Evolutionary conservation across 371 early-diverging fungal genomes (phyloP).

Genomic region (Mucor mucedo): DNA sequence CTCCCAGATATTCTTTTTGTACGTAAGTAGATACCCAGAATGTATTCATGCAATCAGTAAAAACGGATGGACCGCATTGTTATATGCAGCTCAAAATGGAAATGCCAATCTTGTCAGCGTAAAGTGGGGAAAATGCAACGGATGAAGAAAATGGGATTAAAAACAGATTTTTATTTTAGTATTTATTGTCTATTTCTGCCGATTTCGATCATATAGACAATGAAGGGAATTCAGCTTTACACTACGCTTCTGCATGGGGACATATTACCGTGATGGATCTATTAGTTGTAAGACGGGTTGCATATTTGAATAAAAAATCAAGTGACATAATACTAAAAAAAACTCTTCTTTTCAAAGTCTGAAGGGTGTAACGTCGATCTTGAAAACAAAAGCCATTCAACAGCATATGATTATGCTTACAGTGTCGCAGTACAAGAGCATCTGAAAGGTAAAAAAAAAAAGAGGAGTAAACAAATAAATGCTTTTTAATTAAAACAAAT

Average conservation of each 20-base stretch:
- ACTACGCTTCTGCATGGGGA: slow-evolving; percentile 59
- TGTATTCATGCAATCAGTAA: slow-evolving; percentile 58
- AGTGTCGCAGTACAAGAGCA: slow-evolving; percentile 48
- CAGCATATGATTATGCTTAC: slow-evolving; percentile 54
- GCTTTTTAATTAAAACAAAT: not conserved
- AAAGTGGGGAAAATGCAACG: no score
- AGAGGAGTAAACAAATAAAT: not conserved
- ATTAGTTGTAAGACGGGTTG: slow-evolving; percentile 36
- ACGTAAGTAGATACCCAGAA: slow-evolving; percentile 52
- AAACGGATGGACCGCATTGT: slow-evolving; percentile 50
- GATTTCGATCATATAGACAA: slow-evolving; percentile 61
- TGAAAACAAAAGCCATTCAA: slow-evolving; percentile 41
- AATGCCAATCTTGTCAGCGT: slow-evolving; percentile 56
- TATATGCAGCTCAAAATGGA: slow-evolving; percentile 55
- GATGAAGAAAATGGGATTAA: not conserved
- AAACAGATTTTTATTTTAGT: slow-evolving; percentile 26
- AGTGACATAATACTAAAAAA: not conserved
- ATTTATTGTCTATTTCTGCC: slow-evolving; percentile 49
- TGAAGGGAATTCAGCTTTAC: slow-evolving; percentile 57
- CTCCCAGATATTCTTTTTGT: slow-evolving; percentile 50
- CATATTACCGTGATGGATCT: slow-evolving; percentile 54
- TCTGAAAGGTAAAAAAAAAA: slow-evolving; percentile 36
- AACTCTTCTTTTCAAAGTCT: slow-evolving; percentile 25
- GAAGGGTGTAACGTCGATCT: slow-evolving; percentile 55
- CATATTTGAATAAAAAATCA: not conserved